Base-by-base conservation (phyloP, 2,329 filamentous ascomycete genomes). In the Colletotrichum phormii region DNA sequence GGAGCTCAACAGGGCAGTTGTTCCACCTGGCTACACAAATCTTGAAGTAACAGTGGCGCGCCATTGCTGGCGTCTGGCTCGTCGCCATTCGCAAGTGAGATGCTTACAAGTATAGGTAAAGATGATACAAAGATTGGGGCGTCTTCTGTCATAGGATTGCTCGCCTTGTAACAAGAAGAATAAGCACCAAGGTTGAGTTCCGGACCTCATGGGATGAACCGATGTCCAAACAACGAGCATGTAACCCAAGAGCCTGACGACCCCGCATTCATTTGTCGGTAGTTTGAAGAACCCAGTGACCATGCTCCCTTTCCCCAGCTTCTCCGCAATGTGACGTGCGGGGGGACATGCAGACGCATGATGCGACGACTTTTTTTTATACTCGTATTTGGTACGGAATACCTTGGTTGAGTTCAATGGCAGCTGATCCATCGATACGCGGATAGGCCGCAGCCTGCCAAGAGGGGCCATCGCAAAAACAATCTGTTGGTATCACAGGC, bases 241-340 rank as follows among this genome's bases (percentile, higher is more conserved):
- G n/a, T 13, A 37, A 24, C 4, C 29, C 13, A 46, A 12, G 29
- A 29, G 31, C 4, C 29, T 37, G 15, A 22, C 24, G 58, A 70
- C 67, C 61, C 67, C 61, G 67, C 67, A 66, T 24, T 29, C 15
- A 49, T 37, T 59, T 13, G 22, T 18, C 57, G 31, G 57, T 37
- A 59, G 57, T 42, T 37, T 7, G 7, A 49, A 69, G 13, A 33
- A 53, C 59, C 55, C 54, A 26, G 26, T 3, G 12, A 35, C 35
- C n/a, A n/a, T 35, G 26, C 29, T 60, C 6, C 53, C 60, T 31
- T 63, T 37, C 59, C n/a, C 46, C 67, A 70, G 67, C 42, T 65
- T 70, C 67, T 53, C 67, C 67, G 42, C 67, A 70, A 53, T n/a
- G 8, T 13, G 29, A 53, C 46, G 49, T 68, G 58, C 66, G 58